These are phyloP conservation scores for Alliaria petiolata DNA, from an alignment of 345 rosid species.

Conservation along the genomic window DNA sequence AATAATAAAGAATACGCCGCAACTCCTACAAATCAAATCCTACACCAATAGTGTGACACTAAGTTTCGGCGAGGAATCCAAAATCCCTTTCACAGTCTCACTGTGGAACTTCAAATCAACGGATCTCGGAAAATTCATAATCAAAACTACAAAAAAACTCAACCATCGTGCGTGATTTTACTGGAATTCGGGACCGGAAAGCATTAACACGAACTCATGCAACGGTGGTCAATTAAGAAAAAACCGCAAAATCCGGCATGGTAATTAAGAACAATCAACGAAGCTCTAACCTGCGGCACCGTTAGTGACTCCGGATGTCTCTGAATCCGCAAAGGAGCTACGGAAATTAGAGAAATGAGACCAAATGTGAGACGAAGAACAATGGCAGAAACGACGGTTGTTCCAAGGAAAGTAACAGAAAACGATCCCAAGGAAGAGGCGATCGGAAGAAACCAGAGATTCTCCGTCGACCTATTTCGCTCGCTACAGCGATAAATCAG, in stretches of 20 bases:
- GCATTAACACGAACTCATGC: not conserved
- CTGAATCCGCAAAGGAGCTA: not conserved
- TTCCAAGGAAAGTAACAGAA: not conserved
- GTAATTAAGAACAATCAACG: not conserved
- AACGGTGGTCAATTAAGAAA: not conserved
- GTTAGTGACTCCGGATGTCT: not conserved
- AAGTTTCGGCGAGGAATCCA: not conserved
- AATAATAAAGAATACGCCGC: not conserved
- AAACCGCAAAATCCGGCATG: not conserved
- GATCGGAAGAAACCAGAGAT: conserved; percentile 10
- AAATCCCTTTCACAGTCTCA: not conserved
- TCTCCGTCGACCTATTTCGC: conserved; percentile 5
- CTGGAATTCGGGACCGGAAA: not conserved
- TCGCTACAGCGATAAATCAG: conserved; percentile 8
- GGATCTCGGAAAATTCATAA: not conserved
- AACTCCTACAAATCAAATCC: not conserved
- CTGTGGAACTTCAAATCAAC: conserved; percentile 8
- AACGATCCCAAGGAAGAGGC: not conserved
- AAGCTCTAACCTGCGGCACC: conserved; percentile 22
- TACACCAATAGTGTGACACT: not conserved
- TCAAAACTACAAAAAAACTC: not conserved
- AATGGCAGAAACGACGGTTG: conserved; percentile 15
- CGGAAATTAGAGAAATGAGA: not conserved
- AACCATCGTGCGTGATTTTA: not conserved
- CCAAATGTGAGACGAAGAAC: not conserved